Conservation (phyloP, 2,329 filamentous ascomycete species). For the Ophiognomonia clavigignenti-juglandacearum region DNA sequence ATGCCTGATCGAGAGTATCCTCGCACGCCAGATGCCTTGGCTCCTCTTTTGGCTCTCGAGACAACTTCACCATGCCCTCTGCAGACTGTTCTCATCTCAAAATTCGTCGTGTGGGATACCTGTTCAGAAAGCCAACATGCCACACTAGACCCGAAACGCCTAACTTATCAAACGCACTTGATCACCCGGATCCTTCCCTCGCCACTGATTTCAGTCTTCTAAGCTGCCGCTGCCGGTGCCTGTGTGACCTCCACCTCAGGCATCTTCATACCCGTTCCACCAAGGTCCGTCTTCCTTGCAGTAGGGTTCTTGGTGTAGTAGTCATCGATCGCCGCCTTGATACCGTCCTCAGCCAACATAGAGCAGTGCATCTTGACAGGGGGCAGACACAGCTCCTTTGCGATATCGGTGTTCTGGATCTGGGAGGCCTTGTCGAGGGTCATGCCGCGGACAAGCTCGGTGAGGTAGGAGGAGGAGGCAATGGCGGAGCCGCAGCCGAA, state of each 20-base stretch:
- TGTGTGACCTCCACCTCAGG: constrained; percentile 46
- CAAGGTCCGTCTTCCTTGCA: constrained; percentile 67
- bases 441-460: constrained; percentile 93
- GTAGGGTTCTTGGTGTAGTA: constrained; percentile 90
- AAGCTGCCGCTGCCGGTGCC: constrained; percentile 21
- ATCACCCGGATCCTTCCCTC: background rate
- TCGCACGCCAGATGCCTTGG: too few relatives aligned
- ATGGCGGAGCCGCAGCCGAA: constrained; percentile 95
- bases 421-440: constrained; percentile 87
- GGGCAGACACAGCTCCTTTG: constrained; percentile 86
- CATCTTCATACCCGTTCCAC: constrained; percentile 66
- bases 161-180: too few relatives aligned
- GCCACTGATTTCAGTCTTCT: background rate
- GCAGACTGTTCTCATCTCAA: too few relatives aligned
- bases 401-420: constrained; percentile 97
- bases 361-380: constrained; percentile 92
- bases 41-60: too few relatives aligned
- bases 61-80: too few relatives aligned
- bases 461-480: constrained; percentile 89
- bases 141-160: too few relatives aligned
- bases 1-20: too few relatives aligned
- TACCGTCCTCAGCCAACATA: constrained; percentile 88
- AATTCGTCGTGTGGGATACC: too few relatives aligned
- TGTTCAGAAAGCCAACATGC: too few relatives aligned
- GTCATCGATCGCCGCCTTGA: constrained; percentile 86